Evolutionary conservation across 805 yeast species (phyloP).

Genomic region (Teunomyces tritomae): DNA sequence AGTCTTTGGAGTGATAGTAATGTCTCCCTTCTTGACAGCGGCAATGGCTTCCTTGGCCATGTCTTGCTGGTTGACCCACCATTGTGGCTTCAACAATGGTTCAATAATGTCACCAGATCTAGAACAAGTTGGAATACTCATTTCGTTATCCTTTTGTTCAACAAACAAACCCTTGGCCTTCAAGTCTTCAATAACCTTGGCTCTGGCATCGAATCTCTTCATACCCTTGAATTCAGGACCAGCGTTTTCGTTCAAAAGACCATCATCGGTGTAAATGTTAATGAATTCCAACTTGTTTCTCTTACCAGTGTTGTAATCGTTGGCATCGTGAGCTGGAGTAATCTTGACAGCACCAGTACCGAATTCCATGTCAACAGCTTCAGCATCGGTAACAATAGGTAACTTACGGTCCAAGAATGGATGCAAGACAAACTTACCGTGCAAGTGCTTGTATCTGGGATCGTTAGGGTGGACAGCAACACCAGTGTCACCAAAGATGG

Average conservation of each 20-base stretch:
- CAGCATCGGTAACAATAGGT: conserved; percentile 86
- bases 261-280: conserved; percentile 90
- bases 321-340: conserved; percentile 97
- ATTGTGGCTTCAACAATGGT: conserved; percentile 96
- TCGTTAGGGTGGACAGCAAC: conserved; percentile 98
- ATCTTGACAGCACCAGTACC: conserved; percentile 99
- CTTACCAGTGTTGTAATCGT: conserved; percentile 96
- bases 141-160: conserved; percentile 90
- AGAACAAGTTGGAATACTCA: conserved; percentile 91
- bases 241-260: conserved; percentile 84
- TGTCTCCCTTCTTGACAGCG: conserved; percentile 79
- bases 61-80: conserved; percentile 95
- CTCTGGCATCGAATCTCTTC: conserved; percentile 94
- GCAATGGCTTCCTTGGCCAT: conserved; percentile 86
- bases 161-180: conserved; percentile 70
- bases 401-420: conserved; percentile 83
- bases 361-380: conserved; percentile 98
- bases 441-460: conserved; percentile 87
- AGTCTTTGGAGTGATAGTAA: conserved; percentile 80
- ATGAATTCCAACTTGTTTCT: conserved; percentile 86
- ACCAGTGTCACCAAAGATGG: conserved; percentile 96
- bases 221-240: conserved; percentile 84
- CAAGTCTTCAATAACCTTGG: conserved; percentile 74
- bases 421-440: conserved; percentile 87
- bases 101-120: conserved; percentile 97